Base-by-base conservation (phyloP, 129 eudicot genomes). In the Flaveria trinervia region DNA sequence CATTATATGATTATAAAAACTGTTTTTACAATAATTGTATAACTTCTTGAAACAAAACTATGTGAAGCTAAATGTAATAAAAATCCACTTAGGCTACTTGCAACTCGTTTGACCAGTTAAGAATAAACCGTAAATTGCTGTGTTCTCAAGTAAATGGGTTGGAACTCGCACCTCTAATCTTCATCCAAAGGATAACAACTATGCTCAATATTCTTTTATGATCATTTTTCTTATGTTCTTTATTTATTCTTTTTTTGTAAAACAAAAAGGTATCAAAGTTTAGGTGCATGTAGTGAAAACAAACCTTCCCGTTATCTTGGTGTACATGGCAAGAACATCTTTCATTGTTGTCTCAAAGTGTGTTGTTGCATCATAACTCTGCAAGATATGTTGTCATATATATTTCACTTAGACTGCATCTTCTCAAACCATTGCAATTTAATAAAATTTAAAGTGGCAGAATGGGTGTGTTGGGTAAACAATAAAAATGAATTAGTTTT, bases 321-420 rank as follows among this genome's bases (percentile, higher is more conserved):
- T 87, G 83, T 93, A 93, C 93, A 89, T 85, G 30, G 77, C 80
- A 59, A 93, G 74, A 75, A 93, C 98, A 84, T 93, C 97, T 59
- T 43, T 81, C 68, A 90, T 93, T 9, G 98, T 93, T 23, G 93
- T 83, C 90, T 89, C 92, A 64, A 93, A 93, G 86, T 93, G 98
- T 77, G 98, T 92, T 0, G 97, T 75, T 14, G 96, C 83, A 80
- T 92, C 97, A 83, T 83, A 92, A 77, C 97, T 92, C 98, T 93
- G 89, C 81, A 77, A 74, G 7, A 65, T 20, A 55, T 22, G 48
- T 48, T 12, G 43, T 26, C 41, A 75, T 74, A 43, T 46, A 78
- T 0, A 16, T 54, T 54, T 54, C 25, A 54, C 61, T 54, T 17
- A 54, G 5, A 54, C 12, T n/a, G 10, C 18, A 23, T 5, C 7